Evolutionary conservation across 176 grass and related monocot genomes (phyloP).

Genomic region (Typha latifolia): DNA sequence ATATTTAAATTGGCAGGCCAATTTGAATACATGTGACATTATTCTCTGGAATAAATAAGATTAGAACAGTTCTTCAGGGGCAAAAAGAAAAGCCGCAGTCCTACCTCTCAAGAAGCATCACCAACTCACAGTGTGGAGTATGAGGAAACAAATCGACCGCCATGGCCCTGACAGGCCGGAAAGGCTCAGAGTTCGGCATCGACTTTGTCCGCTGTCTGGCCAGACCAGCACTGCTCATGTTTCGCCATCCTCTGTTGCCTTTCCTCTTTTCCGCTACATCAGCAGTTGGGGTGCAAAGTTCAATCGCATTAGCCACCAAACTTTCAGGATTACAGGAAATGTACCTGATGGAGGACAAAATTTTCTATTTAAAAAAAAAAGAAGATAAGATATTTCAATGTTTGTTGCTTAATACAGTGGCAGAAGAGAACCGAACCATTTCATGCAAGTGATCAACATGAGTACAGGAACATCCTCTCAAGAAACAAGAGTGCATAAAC

Average conservation of each 20-base stretch:
- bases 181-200: conserved; percentile 81
- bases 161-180: conserved; percentile 74
- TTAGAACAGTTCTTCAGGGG: not conserved
- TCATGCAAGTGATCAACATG: too few relatives aligned
- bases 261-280: conserved; percentile 65
- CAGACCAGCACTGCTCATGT: conserved; percentile 68
- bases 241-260: conserved; percentile 58
- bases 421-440: too few relatives aligned
- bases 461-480: too few relatives aligned
- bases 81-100: not conserved
- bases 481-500: too few relatives aligned
- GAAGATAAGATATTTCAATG: not conserved
- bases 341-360: conserved; percentile 37
- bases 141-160: conserved; percentile 94
- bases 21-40: not conserved
- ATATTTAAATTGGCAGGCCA: not conserved
- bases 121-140: conserved; percentile 80
- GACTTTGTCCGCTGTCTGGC: conserved; percentile 72
- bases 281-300: conserved; percentile 82
- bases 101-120: conserved; percentile 91
- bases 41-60: not conserved
- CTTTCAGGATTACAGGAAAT: conserved; percentile 96
- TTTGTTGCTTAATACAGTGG: too few relatives aligned
- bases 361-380: not conserved
- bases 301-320: conserved; percentile 80